Base-by-base conservation (phyloP, 371 early-diverging fungal genomes). In the Rhizopus sp. region DNA sequence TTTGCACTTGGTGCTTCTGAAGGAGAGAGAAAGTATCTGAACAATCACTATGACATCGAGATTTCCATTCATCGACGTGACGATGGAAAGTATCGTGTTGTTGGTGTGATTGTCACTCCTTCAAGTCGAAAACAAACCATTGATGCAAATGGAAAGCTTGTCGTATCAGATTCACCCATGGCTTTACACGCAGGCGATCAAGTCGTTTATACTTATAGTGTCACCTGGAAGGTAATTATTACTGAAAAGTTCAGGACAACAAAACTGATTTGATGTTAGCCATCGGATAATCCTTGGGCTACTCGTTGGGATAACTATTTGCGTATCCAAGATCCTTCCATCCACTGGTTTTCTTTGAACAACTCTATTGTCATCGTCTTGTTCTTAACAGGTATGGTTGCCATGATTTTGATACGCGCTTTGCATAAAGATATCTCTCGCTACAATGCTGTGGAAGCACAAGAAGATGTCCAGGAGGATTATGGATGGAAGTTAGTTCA, bases 271-370 rank as follows among this genome's bases (percentile, higher is more conserved):
- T 56, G 15, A 7, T 17, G 10, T 32, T 56, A 87, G 83, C 41
- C 50, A 29, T 87, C 89, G 1, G 63, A 65, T 6, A 89, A 82
- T 17, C 77, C 89, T 29, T 98, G 97, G 97, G 94, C 91, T 7
- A 96, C 96, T 4, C 87, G 97, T 41, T 97, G 97, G 97, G 96
- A 96, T 74, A 83, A 80, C 60, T 97, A 96, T 69, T 60, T 98
- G 54, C 77, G 89, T 53, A 84, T 89, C 12, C 72, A 82, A 13
- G 93, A 95, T 61, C 88, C 96, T n/a, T 83, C 91, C 60, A 93
- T 95, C 60, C 86, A 85, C 50, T 87, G 81, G 86, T 93, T 58
- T 72, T 87, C 89, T 59, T 73, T 95, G 60, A 84, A 92, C 51
- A 93, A 93, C 79, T 93, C 94, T 7, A 84, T 89, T 51, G 89